Base-by-base conservation (phyloP, 2,329 filamentous ascomycete genomes). In the Alternaria consortialis region DNA sequence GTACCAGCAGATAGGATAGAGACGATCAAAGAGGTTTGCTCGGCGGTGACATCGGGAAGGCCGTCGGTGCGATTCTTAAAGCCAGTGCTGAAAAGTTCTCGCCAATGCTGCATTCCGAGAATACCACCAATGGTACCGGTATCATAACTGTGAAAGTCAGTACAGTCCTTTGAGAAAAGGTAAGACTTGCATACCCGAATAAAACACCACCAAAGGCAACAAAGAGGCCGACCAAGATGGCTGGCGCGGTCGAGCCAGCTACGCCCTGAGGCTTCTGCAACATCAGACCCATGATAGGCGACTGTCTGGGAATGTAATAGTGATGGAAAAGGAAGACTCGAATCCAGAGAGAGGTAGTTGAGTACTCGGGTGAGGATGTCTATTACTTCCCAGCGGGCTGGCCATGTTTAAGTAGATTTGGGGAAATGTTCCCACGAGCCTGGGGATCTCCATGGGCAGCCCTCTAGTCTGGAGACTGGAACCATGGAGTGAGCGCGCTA, bases 1-100 rank as follows among this genome's bases (percentile, higher is more conserved):
- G 92, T 95, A 51, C 92, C 92, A 37, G 89, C 91, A 62, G 91
- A 95, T 36, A 97, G 85, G 65, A 96, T 94, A 15, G 92, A 91
- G 52, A 95, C 91, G 58, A 94, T 90, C 64, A 90, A 82, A 27
- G 91, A 90, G 27, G 88, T 87, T 77, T 94, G 85, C 3, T 53
- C 53, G n/a, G 77, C 71, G 13, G 73, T 75, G 52, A 79, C 67
- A 60, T 77, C 76, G 4, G 47, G 62, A 5, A 62, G 20, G 43
- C 50, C 80, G 79, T 61, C 90, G 20, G 58, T 75, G 64, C 64
- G 76, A 60, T 76, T 75, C 53, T 50, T 48, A 53, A 73, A 75
- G 20, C 77, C 76, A 11, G 75, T 78, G 23, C 73, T 85, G 77
- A 92, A 92, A 68, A 90, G 83, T 7, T 85, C 73, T 65, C 85